phyloP scores from a whole-genome alignment of 257 asterid genomes.

The Scutellaria galericulata region DNA sequence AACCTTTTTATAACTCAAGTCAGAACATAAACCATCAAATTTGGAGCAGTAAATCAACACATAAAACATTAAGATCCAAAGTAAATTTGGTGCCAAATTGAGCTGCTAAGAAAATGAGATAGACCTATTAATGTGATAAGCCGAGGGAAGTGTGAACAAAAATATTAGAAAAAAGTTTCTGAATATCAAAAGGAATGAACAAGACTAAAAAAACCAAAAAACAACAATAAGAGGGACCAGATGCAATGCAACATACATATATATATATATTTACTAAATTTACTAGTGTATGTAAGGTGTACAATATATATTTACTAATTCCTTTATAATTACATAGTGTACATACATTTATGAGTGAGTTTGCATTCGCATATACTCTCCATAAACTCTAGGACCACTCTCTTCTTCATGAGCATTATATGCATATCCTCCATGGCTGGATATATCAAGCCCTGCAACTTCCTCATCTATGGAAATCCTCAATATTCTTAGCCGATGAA shows the following conservation, averaged over 20 bases:
- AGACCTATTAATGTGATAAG: slow-evolving; percentile 5
- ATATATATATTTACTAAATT: too few species aligned
- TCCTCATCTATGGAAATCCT: slow-evolving; percentile 64
- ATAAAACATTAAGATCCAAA: slow-evolving; percentile 10
- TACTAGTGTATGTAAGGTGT: too few species aligned
- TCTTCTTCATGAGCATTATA: slow-evolving; percentile 57
- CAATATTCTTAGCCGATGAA: slow-evolving; percentile 51
- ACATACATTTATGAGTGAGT: slow-evolving; percentile 16
- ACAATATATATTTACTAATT: too few species aligned
- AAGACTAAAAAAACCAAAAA: too few species aligned
- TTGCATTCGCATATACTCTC: slow-evolving; percentile 54
- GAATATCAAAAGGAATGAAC: too few species aligned
- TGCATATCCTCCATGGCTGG: slow-evolving; percentile 74
- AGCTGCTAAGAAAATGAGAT: slow-evolving; percentile 22
- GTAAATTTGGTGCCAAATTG: background rate
- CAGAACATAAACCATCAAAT: slow-evolving; percentile 12
- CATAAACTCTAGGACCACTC: slow-evolving; percentile 49
- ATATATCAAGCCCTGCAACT: slow-evolving; percentile 67
- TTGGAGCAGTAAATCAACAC: slow-evolving; percentile 3
- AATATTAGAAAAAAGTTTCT: too few species aligned
- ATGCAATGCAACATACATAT: too few species aligned
- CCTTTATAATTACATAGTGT: too few species aligned
- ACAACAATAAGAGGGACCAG: too few species aligned
- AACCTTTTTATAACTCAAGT: slow-evolving; percentile 3
- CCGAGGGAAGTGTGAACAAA: slow-evolving; percentile 9